Conservation (phyloP, 495 filamentous ascomycete species). For the Clavariopsis aquatica region DNA sequence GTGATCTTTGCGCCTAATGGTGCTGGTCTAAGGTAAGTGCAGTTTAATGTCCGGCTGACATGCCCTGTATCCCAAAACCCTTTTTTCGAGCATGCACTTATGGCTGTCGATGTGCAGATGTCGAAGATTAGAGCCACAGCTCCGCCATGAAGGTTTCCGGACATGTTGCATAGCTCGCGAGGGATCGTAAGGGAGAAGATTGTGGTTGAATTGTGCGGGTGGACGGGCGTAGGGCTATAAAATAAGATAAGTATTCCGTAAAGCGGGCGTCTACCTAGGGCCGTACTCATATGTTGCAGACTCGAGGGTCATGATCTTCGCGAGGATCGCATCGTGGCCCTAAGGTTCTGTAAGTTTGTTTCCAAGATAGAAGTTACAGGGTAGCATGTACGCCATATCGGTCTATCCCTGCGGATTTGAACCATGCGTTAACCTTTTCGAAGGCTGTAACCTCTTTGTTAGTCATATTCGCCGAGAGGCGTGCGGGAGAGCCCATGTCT, state of each 20-base stretch:
- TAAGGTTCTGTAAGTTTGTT: constrained; percentile 8
- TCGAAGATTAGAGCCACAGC: constrained; percentile 45
- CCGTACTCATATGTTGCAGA: constrained; percentile 12
- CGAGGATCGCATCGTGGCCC: constrained; percentile 30
- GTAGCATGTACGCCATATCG: constrained; percentile 14
- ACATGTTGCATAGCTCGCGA: constrained; percentile 39
- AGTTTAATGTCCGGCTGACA: constrained; percentile 44
- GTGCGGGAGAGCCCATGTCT: constrained; percentile 5
- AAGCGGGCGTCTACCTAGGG: background rate
- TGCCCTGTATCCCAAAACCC: constrained; percentile 44
- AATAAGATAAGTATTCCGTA: background rate
- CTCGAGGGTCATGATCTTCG: constrained; percentile 19
- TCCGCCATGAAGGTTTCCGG: constrained; percentile 45
- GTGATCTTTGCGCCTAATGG: constrained; percentile 39
- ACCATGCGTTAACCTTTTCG: constrained; percentile 17
- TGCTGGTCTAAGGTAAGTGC: constrained; percentile 44
- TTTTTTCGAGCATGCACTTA: constrained; percentile 31
- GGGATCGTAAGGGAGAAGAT: constrained; percentile 41
- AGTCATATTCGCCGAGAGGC: background rate
- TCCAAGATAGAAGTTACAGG: background rate
- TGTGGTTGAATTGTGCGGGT: constrained; percentile 28
- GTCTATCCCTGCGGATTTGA: constrained; percentile 10
- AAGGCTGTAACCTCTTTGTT: constrained; percentile 1
- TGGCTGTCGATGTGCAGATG: constrained; percentile 41
- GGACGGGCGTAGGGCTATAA: constrained; percentile 17